phyloP scores from a whole-genome alignment of 2,329 filamentous ascomycete species.

The Rutstroemia sydowiana region DNA sequence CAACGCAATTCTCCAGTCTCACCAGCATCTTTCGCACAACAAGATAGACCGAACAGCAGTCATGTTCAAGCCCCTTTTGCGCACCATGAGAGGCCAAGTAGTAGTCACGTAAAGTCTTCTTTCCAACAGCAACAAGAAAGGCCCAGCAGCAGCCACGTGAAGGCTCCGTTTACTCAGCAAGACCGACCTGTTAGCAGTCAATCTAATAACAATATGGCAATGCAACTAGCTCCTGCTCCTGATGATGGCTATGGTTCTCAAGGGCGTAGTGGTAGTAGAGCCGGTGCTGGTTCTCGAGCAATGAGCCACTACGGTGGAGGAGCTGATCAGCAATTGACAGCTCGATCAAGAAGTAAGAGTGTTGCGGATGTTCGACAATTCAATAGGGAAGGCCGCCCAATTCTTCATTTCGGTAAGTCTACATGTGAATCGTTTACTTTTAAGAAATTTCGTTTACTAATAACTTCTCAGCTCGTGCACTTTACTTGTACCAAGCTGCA shows the following conservation, averaged over 20 bases:
- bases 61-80: constrained; percentile 17
- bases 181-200: constrained; percentile 9
- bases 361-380: constrained; percentile 75
- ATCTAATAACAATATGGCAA: constrained; percentile 45
- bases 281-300: constrained; percentile 38
- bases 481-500: constrained; percentile 90
- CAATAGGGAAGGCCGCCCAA: constrained; percentile 77
- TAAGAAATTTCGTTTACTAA: constrained; percentile 17
- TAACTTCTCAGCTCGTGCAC: constrained; percentile 62
- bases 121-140: constrained; percentile 34
- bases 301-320: constrained; percentile 47
- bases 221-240: constrained; percentile 53
- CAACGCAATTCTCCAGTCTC: constrained; percentile 43
- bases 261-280: constrained; percentile 42
- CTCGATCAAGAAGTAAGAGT: constrained; percentile 66
- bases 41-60: not conserved
- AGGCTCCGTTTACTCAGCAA: constrained; percentile 21
- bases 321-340: constrained; percentile 30
- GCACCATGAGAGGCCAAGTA: not conserved
- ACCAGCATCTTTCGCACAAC: constrained; percentile 30
- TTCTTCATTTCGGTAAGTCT: constrained; percentile 86
- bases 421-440: not conserved
- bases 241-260: constrained; percentile 54
- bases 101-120: not conserved
- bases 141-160: constrained; percentile 38